phyloP scores from a whole-genome alignment of 2,329 filamentous ascomycete genomes.

The Scortechinia acanthostroma region DNA sequence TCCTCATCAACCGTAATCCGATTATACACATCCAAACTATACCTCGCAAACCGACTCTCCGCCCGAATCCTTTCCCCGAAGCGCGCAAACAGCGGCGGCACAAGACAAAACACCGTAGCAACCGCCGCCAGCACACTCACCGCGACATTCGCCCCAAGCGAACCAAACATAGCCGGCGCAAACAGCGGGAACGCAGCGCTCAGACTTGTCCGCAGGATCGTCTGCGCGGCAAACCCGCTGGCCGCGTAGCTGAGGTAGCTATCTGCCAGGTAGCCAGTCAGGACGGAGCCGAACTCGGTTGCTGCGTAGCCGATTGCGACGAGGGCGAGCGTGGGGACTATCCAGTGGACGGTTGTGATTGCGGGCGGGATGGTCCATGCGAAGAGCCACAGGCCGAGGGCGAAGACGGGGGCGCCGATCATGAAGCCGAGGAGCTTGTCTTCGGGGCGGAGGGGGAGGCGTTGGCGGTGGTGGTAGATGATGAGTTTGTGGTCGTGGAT shows the following conservation, averaged over 20 bases:
- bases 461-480: background rate
- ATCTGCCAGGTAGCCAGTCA: background rate
- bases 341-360: background rate
- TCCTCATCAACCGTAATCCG: background rate
- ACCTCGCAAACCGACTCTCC: background rate
- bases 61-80: background rate
- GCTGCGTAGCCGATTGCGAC: background rate
- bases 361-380: background rate
- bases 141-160: background rate
- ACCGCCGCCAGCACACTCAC: background rate
- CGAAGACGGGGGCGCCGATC: background rate
- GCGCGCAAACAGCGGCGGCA: background rate
- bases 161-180: background rate
- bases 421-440: background rate
- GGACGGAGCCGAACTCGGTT: background rate
- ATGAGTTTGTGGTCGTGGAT: conserved; percentile 20
- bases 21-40: background rate
- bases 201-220: background rate
- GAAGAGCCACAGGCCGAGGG: background rate
- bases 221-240: background rate
- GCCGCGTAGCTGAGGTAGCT: conserved; percentile 1
- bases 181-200: background rate
- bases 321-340: background rate
- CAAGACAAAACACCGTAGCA: background rate
- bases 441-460: background rate